Evolutionary conservation across 495 filamentous ascomycete species (phyloP).

Genomic region (Parathielavia appendiculata): DNA sequence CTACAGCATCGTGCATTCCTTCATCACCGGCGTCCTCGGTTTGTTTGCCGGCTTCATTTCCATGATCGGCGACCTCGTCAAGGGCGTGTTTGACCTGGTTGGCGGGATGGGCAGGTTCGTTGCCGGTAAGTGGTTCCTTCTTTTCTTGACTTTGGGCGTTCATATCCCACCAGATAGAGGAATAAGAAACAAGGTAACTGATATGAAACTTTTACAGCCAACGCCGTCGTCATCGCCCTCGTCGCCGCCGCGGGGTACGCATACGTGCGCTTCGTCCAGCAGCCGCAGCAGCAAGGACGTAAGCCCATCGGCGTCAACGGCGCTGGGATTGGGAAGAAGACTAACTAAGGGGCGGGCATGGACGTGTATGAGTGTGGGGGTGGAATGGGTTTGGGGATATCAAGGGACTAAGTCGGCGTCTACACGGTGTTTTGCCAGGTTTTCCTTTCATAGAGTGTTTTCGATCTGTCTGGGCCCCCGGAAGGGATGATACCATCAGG

Average conservation of each 20-base stretch:
- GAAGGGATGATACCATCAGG: not conserved
- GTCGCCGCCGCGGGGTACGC: constrained; percentile 26
- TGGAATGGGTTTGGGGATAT: not conserved
- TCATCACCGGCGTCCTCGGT: constrained; percentile 24
- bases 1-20: constrained; percentile 28
- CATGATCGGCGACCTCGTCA: constrained; percentile 26
- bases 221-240: constrained; percentile 32
- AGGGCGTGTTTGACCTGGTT: constrained; percentile 30
- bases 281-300: constrained; percentile 22
- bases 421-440: not conserved
- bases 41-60: constrained; percentile 29
- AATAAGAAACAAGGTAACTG: not conserved
- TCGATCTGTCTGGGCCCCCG: no score
- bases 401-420: not conserved
- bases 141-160: not conserved
- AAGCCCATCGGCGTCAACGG: constrained; percentile 11
- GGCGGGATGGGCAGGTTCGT: constrained; percentile 34
- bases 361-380: not conserved
- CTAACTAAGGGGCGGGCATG: constrained; percentile 9
- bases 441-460: not conserved
- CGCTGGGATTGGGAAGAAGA: constrained; percentile 22
- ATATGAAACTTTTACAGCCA: constrained; percentile 20
- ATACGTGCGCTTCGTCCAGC: constrained; percentile 27
- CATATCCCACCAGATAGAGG: no score
- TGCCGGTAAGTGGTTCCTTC: constrained; percentile 22